Percentiles rank a stretch among this genome's conserved stretches.
Evolutionary conservation across 2,329 filamentous ascomycete species (phyloP).

Genomic region (Karstenula rhodostoma): DNA sequence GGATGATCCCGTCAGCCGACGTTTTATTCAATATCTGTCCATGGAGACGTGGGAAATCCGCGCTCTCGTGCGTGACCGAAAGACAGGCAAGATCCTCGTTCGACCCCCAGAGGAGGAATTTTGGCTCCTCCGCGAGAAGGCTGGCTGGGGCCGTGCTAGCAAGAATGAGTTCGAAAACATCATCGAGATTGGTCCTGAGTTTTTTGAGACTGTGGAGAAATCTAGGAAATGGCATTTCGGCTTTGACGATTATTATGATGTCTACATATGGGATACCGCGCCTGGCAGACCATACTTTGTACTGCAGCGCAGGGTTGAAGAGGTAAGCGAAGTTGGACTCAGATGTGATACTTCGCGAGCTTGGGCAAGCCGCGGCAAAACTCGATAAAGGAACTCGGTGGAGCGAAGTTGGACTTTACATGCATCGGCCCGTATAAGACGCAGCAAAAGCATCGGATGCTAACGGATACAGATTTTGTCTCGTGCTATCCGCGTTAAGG

Average conservation of each 20-base stretch:
- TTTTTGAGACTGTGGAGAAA: slow-evolving; percentile 53
- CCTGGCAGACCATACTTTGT: slow-evolving; percentile 42
- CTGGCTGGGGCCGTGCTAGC: slow-evolving; percentile 50
- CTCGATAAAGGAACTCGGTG: too few relatives aligned
- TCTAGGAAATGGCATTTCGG: slow-evolving; percentile 49
- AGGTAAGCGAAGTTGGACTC: slow-evolving; percentile 27
- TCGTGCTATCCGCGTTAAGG: slow-evolving; percentile 47
- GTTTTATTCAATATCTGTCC: slow-evolving; percentile 54
- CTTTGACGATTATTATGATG: slow-evolving; percentile 55
- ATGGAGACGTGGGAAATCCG: slow-evolving; percentile 51
- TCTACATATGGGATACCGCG: slow-evolving; percentile 53
- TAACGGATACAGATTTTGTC: slow-evolving; percentile 40
- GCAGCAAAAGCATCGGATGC: background rate
- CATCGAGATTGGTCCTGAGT: slow-evolving; percentile 45
- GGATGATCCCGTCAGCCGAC: slow-evolving; percentile 51
- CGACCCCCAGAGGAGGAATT: slow-evolving; percentile 49
- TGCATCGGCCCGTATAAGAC: background rate
- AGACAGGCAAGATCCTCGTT: slow-evolving; percentile 48
- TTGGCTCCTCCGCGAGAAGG: slow-evolving; percentile 52
- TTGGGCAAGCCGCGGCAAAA: too few relatives aligned
- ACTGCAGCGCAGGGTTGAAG: slow-evolving; percentile 43
- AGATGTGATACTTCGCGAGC: too few relatives aligned
- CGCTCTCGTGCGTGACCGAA: slow-evolving; percentile 53
- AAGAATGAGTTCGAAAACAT: slow-evolving; percentile 50
- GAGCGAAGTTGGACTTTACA: too few relatives aligned